Evolutionary conservation across 2,329 filamentous ascomycete genomes (phyloP), one percentile per base, ranked within the genome.

Genomic region (Epichloe typhina): DNA sequence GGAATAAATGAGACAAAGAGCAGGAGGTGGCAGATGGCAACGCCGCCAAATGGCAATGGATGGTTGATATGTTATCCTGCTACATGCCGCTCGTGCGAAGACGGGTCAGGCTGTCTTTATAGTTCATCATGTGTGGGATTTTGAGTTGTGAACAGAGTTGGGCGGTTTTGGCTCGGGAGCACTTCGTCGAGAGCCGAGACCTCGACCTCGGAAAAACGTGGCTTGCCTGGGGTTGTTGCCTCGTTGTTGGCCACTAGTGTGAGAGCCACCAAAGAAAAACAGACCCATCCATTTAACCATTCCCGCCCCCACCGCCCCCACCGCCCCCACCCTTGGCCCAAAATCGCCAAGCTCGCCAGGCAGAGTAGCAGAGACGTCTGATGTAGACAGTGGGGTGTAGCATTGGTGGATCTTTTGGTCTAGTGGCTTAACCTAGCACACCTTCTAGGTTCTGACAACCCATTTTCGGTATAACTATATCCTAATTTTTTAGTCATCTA

Each of bases 91-190:
- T 37, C n/a, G 17, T 26, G 31, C 9, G 42, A 42, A 33, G 26
- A 48, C 11, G 31, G 36, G 42, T 5, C 43, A 37, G 37, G 17
- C 39, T 5, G 42, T 37, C 47, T 52, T 52, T 52, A 52, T 52
- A 52, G 42, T 35, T 21, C 47, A 45, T 45, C 21, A 23, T n/a
- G n/a, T 9, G 15, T 39, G 47, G 36, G 39, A 41, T 11, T 12
- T 45, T 19, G 39, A 44, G 19, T n/a, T 38, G 39, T 36, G 15
- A 50, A 43, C n/a, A 39, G 44, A 44, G 15, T 7, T 37, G 31
- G 21, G 35, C n/a, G 37, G 5, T 12, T 42, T 21, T 50, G 33
- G n/a, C 17, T 9, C 17, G 4, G 15, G 17, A 7, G 26, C n/a
- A 41, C 19, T n/a, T 35, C 12, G 3, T 33, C 7, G 11, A 19